Conservation (phyloP, 78 protist genomes). For the Mastigamoeba balamuthi region DNA sequence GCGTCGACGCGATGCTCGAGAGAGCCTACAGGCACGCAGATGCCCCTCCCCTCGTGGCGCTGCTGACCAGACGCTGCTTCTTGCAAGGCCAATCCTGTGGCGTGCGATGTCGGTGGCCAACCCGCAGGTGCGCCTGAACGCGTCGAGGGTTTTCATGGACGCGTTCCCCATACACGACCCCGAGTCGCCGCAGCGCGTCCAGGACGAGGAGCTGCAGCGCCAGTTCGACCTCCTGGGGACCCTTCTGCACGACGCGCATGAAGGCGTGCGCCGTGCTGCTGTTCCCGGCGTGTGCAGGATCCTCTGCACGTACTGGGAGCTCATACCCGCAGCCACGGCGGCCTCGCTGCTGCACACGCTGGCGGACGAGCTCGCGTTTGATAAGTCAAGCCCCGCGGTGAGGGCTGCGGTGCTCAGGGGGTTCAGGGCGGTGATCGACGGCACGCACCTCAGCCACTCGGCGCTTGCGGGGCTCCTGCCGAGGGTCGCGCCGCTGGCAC, state of each 20-base stretch:
- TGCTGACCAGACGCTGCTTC: too few species aligned
- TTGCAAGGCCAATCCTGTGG: conserved; percentile 52
- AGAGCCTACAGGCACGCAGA: conserved; percentile 46
- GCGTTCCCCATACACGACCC: conserved; percentile 51
- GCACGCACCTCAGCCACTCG: conserved; percentile 24
- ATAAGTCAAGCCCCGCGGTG: conserved; percentile 6
- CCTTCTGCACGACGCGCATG: conserved; percentile 24
- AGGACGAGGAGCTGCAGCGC: conserved; percentile 8
- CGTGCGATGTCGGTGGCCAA: conserved; percentile 46
- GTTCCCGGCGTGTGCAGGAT: conserved; percentile 24
- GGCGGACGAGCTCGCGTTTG: conserved; percentile 29
- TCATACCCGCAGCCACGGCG: conserved; percentile 27
- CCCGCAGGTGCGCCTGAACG: conserved; percentile 44
- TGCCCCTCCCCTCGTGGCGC: too few species aligned
- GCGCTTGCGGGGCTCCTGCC: conserved; percentile 18
- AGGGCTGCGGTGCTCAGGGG: conserved; percentile 44
- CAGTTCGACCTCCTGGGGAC: conserved; percentile 24
- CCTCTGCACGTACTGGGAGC: conserved; percentile 43
- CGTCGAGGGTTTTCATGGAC: conserved; percentile 34
- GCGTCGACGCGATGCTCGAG: conserved; percentile 48
- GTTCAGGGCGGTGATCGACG: conserved; percentile 3
- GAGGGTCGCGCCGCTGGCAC: conserved; percentile 11
- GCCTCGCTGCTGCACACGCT: conserved; percentile 5
- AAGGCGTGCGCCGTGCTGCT: conserved; percentile 25
- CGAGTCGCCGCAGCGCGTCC: neutral